Percentiles rank a stretch among this genome's conserved stretches.
Conservation (phyloP, 106 monocot species). For the Apostasia shenzhenica region DNA sequence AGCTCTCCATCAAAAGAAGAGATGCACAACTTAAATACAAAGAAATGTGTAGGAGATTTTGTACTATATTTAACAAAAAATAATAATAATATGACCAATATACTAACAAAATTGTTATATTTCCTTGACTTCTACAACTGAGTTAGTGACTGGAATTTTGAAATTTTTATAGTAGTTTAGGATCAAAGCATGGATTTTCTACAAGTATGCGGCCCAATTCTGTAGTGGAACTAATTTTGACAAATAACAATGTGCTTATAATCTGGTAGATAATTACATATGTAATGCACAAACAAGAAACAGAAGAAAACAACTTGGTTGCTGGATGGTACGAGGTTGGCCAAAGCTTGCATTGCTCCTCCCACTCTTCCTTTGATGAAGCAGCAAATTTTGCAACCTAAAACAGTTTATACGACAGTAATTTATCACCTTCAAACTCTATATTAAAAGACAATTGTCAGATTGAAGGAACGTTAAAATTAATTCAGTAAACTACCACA, state of each 20-base stretch:
- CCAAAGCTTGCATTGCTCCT: conserved; percentile 89
- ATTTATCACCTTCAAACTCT: not conserved
- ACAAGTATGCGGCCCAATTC: not conserved
- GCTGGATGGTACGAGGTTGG: conserved; percentile 91
- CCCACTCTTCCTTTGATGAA: conserved; percentile 87
- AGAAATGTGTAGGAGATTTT: too few species aligned
- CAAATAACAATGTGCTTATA: not conserved
- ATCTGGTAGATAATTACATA: not conserved
- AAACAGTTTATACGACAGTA: conserved; percentile 9
- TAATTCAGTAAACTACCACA: not conserved
- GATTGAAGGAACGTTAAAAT: not conserved
- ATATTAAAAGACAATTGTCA: not conserved
- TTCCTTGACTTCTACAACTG: too few species aligned
- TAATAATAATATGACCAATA: too few species aligned
- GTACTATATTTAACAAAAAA: too few species aligned
- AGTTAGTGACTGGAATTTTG: not conserved
- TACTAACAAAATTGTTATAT: too few species aligned
- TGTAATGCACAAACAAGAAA: conserved; percentile 4
- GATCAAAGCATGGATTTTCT: not conserved
- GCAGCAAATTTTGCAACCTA: conserved; percentile 80
- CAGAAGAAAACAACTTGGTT: conserved; percentile 29
- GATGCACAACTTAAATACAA: too few species aligned
- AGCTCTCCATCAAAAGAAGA: too few species aligned
- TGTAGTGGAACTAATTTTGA: not conserved
- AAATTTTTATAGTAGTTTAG: not conserved